phyloP scores from a whole-genome alignment of 2,329 filamentous ascomycete genomes.

The Ascochyta fabae region DNA sequence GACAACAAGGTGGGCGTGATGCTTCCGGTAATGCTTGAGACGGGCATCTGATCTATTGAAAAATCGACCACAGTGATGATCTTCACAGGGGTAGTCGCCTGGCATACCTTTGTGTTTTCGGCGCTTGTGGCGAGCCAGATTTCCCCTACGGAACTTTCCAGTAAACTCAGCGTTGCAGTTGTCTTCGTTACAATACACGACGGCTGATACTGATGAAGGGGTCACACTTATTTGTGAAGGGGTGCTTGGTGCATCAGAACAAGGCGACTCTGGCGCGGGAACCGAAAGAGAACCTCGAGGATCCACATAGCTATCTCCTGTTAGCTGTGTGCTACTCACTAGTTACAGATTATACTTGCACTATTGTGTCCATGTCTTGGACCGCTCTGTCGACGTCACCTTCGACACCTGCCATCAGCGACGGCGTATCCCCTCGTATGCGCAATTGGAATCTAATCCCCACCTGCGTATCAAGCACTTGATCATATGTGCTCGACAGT shows the following conservation, averaged over 20 bases:
- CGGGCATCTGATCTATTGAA: slow-evolving; percentile 13
- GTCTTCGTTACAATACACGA: not conserved
- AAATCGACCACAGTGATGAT: not conserved
- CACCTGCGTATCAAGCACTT: too few species aligned
- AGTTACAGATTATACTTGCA: not conserved
- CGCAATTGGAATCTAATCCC: not conserved
- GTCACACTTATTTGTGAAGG: not conserved
- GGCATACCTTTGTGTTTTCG: not conserved
- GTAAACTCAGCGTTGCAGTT: not conserved
- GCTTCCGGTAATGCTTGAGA: slow-evolving; percentile 14
- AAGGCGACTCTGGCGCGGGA: not conserved
- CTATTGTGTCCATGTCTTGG: not conserved
- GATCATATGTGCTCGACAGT: not conserved
- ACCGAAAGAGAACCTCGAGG: not conserved
- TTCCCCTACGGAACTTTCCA: not conserved
- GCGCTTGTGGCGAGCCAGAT: not conserved
- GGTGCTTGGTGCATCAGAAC: not conserved
- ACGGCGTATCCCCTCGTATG: not conserved
- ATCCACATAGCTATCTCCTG: not conserved
- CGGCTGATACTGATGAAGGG: not conserved
- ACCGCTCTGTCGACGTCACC: not conserved
- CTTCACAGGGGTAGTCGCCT: not conserved
- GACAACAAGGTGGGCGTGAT: slow-evolving; percentile 1
- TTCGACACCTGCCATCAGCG: not conserved
- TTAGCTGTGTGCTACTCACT: not conserved